Evolutionary conservation across 345 rosid species (phyloP), one percentile per base, ranked within the genome.

Genomic region (Theobroma cacao): DNA sequence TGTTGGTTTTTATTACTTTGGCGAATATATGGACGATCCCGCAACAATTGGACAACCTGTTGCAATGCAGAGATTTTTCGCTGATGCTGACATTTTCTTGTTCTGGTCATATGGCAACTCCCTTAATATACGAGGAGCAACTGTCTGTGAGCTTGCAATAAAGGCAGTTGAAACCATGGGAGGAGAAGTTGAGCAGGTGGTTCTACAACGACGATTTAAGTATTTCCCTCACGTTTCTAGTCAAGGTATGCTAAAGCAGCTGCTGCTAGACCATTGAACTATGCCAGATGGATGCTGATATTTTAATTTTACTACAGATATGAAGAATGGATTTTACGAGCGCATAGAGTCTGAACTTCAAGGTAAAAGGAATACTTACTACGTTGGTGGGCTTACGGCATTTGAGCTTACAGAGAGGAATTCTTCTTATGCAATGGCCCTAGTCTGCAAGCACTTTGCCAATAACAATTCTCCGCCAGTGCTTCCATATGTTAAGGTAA

Each of bases 351-450:
- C 84, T 28, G 85, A 91, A 77, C 91, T 89, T 80, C 94, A 91
- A 81, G 94, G 94, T 30, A 50, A 20, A 63, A 80, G 67, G 43
- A 88, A 87, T 82, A 91, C 95, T 52, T 87, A 83, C 84, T 87
- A 91, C 62, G 89, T 87, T 18, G 91, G 95, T 26, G 95, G 94
- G 68, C 90, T 89, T 33, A 81, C 77, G 87, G 95, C 95, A 36
- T 91, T 91, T 71, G 95, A 91, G 77, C 91, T 89, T 31, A 89
- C 92, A 3, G 92, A 88, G 87, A 87, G 95, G 77, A 91, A 89
- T 79, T 87, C 92, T 50, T 89, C 90, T 18, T 91, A 91, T 77
- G 81, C 92, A 59, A 89, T 89, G 89, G 86, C 89, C 72, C 77
- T 84, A 58, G 71, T 91, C 64, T 80, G 89, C 88, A 89, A 91